Evolutionary conservation across 208 protist species (phyloP).

Genomic region (Leishmania tarentolae): DNA sequence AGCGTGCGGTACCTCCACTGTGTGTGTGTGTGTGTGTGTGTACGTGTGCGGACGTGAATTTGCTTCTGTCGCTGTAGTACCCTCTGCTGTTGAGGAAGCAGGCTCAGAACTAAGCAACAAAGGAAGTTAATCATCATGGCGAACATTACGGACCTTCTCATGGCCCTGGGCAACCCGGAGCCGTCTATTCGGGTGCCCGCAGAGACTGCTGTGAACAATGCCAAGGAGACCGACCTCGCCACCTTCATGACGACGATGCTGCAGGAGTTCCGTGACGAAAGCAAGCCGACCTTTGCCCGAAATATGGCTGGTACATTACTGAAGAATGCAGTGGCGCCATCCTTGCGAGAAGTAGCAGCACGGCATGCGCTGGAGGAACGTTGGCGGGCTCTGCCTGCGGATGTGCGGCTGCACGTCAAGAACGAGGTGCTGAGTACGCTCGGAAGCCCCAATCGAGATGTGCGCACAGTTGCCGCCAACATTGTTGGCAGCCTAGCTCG

Average conservation of each 20-base stretch:
- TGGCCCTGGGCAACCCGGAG: conserved; percentile 72
- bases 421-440: conserved; percentile 82
- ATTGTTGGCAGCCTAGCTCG: conserved; percentile 94
- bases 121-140: conserved; percentile 34
- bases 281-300: conserved; percentile 79
- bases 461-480: conserved; percentile 93
- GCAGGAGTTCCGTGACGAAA: conserved; percentile 90
- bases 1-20: not conserved
- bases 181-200: conserved; percentile 70
- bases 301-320: conserved; percentile 94
- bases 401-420: conserved; percentile 72
- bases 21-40: not conserved
- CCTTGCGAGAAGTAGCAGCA: conserved; percentile 74
- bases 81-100: not conserved
- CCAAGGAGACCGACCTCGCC: conserved; percentile 71
- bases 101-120: not conserved
- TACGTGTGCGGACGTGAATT: not conserved
- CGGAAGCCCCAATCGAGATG: conserved; percentile 67
- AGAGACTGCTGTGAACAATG: conserved; percentile 69
- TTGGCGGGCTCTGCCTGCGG: conserved; percentile 64
- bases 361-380: conserved; percentile 62
- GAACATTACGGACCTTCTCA: conserved; percentile 67
- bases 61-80: not conserved
- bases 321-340: conserved; percentile 95
- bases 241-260: conserved; percentile 89